A percentile compares a stretch with the other conserved stretches of the same genome.
These are phyloP conservation scores for Insectozyma bohioensis DNA, from an alignment of 1,139 yeast species.

Conservation along the genomic window DNA sequence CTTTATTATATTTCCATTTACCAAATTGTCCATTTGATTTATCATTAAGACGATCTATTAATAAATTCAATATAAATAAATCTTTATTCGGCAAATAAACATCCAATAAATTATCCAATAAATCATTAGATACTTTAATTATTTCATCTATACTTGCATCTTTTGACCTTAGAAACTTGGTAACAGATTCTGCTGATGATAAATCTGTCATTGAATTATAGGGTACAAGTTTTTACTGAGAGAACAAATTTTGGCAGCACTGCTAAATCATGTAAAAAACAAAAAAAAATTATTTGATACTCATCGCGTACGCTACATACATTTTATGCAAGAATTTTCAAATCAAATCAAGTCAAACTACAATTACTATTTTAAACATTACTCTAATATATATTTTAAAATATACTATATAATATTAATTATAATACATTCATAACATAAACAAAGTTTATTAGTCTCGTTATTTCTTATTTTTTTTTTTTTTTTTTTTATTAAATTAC, in stretches of 20 bases:
- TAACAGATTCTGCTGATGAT: slow-evolving; percentile 57
- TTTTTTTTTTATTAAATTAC: too few relatives aligned
- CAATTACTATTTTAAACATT: too few relatives aligned
- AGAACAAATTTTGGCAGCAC: too few relatives aligned
- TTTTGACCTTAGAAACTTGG: slow-evolving; percentile 64
- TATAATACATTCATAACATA: not conserved
- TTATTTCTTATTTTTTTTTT: too few relatives aligned
- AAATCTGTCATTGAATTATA: not conserved
- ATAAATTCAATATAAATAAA: slow-evolving; percentile 61
- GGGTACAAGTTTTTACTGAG: not conserved
- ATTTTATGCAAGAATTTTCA: too few relatives aligned
- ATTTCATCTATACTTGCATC: slow-evolving; percentile 45
- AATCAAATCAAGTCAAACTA: too few relatives aligned
- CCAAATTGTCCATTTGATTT: slow-evolving; percentile 26
- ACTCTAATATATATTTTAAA: too few relatives aligned
- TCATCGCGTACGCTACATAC: too few relatives aligned
- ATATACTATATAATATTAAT: too few relatives aligned
- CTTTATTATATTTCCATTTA: slow-evolving; percentile 39
- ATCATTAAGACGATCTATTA: slow-evolving; percentile 66
- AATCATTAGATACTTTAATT: slow-evolving; percentile 36
- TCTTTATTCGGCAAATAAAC: slow-evolving; percentile 63
- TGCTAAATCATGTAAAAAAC: too few relatives aligned
- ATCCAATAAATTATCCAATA: slow-evolving; percentile 38
- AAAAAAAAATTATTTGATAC: slow-evolving; percentile 1
- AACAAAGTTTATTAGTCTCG: too few relatives aligned